Evolutionary conservation across 768 basidiomycete genomes (phyloP).

Genomic region (Podaxis rugospora): DNA sequence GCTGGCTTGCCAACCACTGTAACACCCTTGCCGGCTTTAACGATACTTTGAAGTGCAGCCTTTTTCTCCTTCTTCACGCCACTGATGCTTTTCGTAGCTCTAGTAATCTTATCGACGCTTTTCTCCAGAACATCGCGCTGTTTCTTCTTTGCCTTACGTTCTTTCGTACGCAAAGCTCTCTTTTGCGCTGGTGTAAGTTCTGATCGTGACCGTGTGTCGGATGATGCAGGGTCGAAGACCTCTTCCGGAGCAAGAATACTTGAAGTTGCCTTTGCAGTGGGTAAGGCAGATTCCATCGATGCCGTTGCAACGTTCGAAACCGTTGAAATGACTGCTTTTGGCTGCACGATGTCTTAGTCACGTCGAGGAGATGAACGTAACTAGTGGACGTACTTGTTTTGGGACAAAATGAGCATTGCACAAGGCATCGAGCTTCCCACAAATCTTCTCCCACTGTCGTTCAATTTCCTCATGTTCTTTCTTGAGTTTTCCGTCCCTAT

Average conservation of each 20-base stretch:
- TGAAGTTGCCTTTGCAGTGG: conserved; percentile 68
- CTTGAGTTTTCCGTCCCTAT: conserved; percentile 82
- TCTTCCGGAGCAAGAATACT: conserved; percentile 94
- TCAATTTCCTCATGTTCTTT: conserved; percentile 90
- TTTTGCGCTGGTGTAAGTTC: conserved; percentile 89
- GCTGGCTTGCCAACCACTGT: conserved; percentile 79
- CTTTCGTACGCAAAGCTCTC: conserved; percentile 59
- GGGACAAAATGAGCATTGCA: conserved; percentile 95
- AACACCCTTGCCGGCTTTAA: conserved; percentile 82
- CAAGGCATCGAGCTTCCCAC: conserved; percentile 85
- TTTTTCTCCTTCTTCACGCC: conserved; percentile 81
- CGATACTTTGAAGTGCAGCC: conserved; percentile 72
- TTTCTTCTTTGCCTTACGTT: conserved; percentile 67
- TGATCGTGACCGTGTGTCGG: conserved; percentile 57
- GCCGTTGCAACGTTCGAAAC: conserved; percentile 79
- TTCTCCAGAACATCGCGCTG: conserved; percentile 62
- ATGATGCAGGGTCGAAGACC: conserved; percentile 59
- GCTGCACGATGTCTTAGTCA: conserved; percentile 41
- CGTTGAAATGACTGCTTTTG: conserved; percentile 83
- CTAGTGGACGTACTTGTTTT: conserved; percentile 63
- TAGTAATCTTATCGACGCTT: conserved; percentile 61
- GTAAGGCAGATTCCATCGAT: conserved; percentile 86
- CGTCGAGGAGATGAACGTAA: neutral
- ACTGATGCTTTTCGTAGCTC: conserved; percentile 38
- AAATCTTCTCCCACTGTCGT: conserved; percentile 78